These are phyloP conservation scores for Phytopythium ostracodes DNA, from an alignment of 352 stramenopile species.

Conservation along the genomic window DNA sequence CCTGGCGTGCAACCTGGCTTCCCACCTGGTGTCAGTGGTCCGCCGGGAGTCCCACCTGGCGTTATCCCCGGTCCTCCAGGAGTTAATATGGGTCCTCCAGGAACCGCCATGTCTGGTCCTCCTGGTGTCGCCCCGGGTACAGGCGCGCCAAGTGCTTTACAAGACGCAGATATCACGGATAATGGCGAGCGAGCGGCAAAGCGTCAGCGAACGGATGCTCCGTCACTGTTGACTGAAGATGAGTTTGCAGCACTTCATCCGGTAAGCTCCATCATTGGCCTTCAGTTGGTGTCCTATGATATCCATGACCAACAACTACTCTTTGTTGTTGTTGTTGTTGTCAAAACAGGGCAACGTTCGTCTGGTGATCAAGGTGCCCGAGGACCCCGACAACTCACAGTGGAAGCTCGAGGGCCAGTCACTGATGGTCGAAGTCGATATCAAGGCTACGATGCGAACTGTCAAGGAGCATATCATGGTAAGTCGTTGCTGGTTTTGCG, in stretches of 20 bases:
- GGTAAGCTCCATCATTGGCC: slow-evolving; percentile 24
- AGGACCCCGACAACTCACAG: slow-evolving; percentile 84
- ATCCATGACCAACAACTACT: slow-evolving; percentile 8
- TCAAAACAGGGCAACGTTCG: slow-evolving; percentile 50
- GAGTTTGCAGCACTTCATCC: slow-evolving; percentile 76
- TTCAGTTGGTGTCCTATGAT: background rate
- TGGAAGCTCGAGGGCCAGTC: slow-evolving; percentile 95
- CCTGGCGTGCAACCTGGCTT: slow-evolving; percentile 7
- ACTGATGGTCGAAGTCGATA: slow-evolving; percentile 84
- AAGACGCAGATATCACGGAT: background rate
- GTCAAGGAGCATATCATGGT: slow-evolving; percentile 91
- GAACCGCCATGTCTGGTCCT: slow-evolving; percentile 2
- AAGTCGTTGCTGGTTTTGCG: background rate
- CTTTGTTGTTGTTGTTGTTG: slow-evolving; percentile 7
- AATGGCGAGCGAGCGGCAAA: slow-evolving; percentile 56
- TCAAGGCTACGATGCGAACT: slow-evolving; percentile 87
- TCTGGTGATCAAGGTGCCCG: slow-evolving; percentile 76
- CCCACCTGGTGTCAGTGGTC: slow-evolving; percentile 16
- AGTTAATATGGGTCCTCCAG: slow-evolving; percentile 12
- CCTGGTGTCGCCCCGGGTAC: slow-evolving; percentile 2
- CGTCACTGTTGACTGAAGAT: slow-evolving; percentile 65
- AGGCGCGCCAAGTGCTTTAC: slow-evolving; percentile 8
- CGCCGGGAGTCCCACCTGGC: slow-evolving; percentile 19
- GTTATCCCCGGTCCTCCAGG: slow-evolving; percentile 31
- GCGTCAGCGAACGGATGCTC: slow-evolving; percentile 58